Base-by-base conservation (phyloP, 176 grass and related monocot species). In the Thinopyrum elongatum region DNA sequence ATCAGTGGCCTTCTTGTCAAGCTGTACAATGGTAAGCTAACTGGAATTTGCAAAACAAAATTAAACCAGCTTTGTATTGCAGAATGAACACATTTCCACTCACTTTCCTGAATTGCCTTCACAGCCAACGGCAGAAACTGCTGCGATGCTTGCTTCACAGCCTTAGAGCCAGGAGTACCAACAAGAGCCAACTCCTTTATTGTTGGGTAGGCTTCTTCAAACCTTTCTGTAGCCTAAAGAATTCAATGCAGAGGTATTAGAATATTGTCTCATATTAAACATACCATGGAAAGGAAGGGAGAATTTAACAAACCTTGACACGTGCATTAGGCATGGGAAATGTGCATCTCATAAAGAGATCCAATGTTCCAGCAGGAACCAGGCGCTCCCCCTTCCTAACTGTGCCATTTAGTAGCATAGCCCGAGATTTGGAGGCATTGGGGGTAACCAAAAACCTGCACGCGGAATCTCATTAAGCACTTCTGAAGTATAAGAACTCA, bases 221-320 rank as follows among this genome's bases (percentile, higher is more conserved):
- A 96, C 73, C 97, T 98, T 67, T 98, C 97, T 67, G 93, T 98
- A 76, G 97, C 94, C 96, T 98, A 83, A 51, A 94, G 53, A 76
- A 23, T 83, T 57, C 6, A 46, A 81, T 51, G 10, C 39, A 1
- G 6, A 72, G 36, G 13, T 28, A 22, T 46, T 67, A 86, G 31
- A 25, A 70, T 35, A 87, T 23, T 28, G 4, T 71, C 44, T 38
- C 16, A 10, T 34, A 30, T 42, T 16, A 21, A 76, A 71, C 62
- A 33, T 83, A 36, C 23, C 12, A 23, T 13, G 65, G 46, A 82
- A 19, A 53, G n/a, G n/a, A n/a, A n/a, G n/a, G 31, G 31, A 33
- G 31, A 33, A 33, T 33, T 2, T 33, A 33, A 33, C 31, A 33
- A 33, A 33, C 31, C 31, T 33, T 33, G 31, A 33, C 31, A 23